Base-by-base conservation (phyloP, 2,329 filamentous ascomycete species). In the Elsinoe australis region DNA sequence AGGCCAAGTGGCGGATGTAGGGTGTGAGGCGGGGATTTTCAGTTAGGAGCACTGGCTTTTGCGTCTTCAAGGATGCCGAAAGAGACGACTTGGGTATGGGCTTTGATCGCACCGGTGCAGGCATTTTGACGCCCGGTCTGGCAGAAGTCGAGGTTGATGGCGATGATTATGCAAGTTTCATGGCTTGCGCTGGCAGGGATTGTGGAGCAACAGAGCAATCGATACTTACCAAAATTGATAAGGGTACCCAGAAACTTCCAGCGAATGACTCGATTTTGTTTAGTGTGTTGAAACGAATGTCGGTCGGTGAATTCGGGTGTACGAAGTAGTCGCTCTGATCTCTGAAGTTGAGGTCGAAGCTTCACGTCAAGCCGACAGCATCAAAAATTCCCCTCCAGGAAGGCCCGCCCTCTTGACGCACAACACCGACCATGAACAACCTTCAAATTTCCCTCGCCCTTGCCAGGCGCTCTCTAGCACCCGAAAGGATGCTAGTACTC, bases 51-150 rank as follows among this genome's bases (percentile, higher is more conserved):
- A 85, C 81, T 17, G 81, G 83, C 62, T 85, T 84, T 35, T 85
- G 72, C 24, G 72, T 74, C 17, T 74, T 71, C 64, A 94, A 87
- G 53, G 82, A 74, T 29, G 68, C 64, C 2, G 80, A 70, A 59
- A 94, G 87, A 48, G 76, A 74, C 44, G 87, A 80, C 62, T 86
- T 87, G 18, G 79, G 66, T n/a, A 85, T 65, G 54, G 74, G 74
- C 49, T 77, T 74, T 49, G 79, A 68, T 49, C 67, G 67, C 12
- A 67, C 59, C 60, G 74, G 52, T 59, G 61, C 59, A 18, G 62
- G 58, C 62, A 65, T 65, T 10, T 35, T 54, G 50, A 18, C 9
- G 17, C 34, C 7, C 17, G 14, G 22, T 9, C 18, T 14, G n/a
- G 5, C 14, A 19, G 9, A 8, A 10, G 15, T 39, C 29, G 12